A percentile compares a stretch with the other conserved stretches of the same genome.
Conservation (phyloP, 345 rosid genomes). For the Bruguiera gymnorhiza region DNA sequence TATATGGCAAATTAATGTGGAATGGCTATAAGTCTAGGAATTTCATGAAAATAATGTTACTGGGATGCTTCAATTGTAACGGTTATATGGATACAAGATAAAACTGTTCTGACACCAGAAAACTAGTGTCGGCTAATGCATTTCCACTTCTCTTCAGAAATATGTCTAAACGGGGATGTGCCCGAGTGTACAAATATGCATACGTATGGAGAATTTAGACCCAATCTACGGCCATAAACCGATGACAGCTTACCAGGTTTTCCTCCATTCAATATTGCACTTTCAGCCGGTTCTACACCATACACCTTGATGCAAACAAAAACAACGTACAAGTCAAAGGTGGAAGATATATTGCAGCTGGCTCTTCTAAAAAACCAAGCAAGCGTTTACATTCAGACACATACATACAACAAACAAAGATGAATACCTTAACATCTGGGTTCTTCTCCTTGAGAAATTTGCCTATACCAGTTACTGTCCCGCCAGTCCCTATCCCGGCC, state of each 20-base stretch:
- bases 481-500: conserved; percentile 27
- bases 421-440: conserved; percentile 17
- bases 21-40: no score
- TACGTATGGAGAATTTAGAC: neutral
- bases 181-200: neutral
- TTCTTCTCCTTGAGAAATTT: conserved; percentile 25
- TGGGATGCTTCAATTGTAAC: no score
- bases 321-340: no score
- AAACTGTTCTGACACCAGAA: no score
- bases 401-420: no score
- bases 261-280: conserved; percentile 31
- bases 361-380: conserved; percentile 12
- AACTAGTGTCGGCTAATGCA: no score
- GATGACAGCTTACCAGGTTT: conserved; percentile 13
- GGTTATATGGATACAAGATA: no score
- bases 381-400: conserved; percentile 9
- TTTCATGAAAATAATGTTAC: no score
- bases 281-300: conserved; percentile 34
- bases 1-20: no score
- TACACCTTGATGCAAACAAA: conserved; percentile 7
- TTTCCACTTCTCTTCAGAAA: no score
- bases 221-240: neutral
- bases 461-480: conserved; percentile 27
- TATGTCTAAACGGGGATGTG: no score
- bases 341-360: no score